These are phyloP conservation scores for Saccharata proteae DNA, from an alignment of 2,329 filamentous ascomycete species.

Conservation along the genomic window DNA sequence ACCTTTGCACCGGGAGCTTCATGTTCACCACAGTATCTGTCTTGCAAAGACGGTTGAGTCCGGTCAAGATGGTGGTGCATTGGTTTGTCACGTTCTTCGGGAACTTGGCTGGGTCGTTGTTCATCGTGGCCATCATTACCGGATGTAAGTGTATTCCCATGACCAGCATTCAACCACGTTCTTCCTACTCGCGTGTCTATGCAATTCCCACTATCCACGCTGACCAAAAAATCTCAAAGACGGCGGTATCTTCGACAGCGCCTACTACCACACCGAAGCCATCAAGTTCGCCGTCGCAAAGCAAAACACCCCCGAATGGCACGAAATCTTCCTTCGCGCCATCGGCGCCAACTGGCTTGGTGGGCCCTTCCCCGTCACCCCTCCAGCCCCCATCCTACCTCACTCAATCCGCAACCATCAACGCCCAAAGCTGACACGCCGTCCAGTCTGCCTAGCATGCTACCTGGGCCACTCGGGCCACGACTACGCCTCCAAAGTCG, in stretches of 20 bases:
- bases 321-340: conserved; percentile 12
- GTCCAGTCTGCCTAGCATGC: conserved; percentile 13
- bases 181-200: neutral
- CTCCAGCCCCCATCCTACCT: no score
- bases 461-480: conserved; percentile 12
- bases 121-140: conserved; percentile 35
- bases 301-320: conserved; percentile 11
- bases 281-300: conserved; percentile 10
- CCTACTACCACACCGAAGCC: conserved; percentile 10
- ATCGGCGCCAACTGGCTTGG: conserved; percentile 15
- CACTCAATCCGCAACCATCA: no score
- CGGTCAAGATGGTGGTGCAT: conserved; percentile 24
- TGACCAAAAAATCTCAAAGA: conserved; percentile 17
- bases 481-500: conserved; percentile 12
- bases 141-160: conserved; percentile 32
- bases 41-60: conserved; percentile 15
- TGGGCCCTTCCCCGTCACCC: no score
- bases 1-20: conserved; percentile 37
- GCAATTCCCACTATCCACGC: conserved; percentile 1
- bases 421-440: no score
- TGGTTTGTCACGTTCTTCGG: conserved; percentile 39
- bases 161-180: neutral
- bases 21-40: conserved; percentile 23
- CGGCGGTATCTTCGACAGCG: conserved; percentile 30
- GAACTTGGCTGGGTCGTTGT: conserved; percentile 37